A percentile compares a stretch with the other conserved stretches of the same genome.
phyloP scores from a whole-genome alignment of 192 early-diverging fungal genomes.

The Coemansia sp. region DNA sequence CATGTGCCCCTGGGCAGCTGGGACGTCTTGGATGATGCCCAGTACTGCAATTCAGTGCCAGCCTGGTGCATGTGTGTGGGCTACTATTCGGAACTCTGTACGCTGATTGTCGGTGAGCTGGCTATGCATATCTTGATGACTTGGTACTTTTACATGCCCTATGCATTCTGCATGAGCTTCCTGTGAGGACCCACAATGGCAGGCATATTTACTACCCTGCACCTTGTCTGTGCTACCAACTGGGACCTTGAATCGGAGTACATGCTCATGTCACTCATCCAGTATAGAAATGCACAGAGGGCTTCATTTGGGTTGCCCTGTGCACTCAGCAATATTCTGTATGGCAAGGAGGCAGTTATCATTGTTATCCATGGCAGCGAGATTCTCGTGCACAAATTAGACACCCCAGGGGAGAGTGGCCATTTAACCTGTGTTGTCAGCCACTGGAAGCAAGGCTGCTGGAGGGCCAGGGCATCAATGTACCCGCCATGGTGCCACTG shows the following conservation, averaged over 20 bases:
- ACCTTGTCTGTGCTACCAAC: neutral
- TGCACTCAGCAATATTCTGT: slow-evolving; percentile 11
- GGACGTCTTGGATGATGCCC: neutral
- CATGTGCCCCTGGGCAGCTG: neutral
- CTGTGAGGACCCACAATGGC: neutral
- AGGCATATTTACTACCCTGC: neutral
- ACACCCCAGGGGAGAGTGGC: neutral
- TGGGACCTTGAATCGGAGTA: neutral
- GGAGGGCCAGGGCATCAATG: neutral
- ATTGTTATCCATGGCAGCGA: slow-evolving; percentile 8
- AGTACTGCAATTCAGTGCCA: slow-evolving; percentile 20
- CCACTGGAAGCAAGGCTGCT: neutral
- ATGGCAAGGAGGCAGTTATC: neutral
- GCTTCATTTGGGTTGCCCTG: too few species aligned
- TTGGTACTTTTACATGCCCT: slow-evolving; percentile 5
- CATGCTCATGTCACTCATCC: neutral
- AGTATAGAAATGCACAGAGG: too few species aligned
- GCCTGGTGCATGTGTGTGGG: slow-evolving; percentile 24
- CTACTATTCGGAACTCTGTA: slow-evolving; percentile 34
- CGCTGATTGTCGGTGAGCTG: slow-evolving; percentile 31
- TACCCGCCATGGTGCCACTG: neutral
- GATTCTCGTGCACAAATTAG: neutral
- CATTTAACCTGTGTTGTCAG: neutral
- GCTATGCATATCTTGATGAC: slow-evolving; percentile 9
- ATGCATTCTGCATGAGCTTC: slow-evolving; percentile 13